Conservation (phyloP, 2,329 filamentous ascomycete species). For the Penicillium fuscoglaucum region DNA sequence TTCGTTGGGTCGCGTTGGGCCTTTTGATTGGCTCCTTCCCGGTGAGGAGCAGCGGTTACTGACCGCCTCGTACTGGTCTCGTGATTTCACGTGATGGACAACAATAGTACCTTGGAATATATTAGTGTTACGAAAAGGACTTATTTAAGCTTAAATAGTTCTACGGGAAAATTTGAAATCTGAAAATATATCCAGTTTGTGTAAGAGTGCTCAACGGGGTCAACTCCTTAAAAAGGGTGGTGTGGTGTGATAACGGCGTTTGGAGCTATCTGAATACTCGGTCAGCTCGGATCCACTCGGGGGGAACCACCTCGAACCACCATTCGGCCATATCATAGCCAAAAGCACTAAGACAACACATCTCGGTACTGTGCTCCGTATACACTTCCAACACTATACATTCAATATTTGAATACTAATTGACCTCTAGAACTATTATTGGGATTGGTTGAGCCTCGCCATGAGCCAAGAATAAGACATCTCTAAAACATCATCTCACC, state of each 20-base stretch:
- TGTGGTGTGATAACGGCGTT: not conserved
- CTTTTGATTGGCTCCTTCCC: slow-evolving; percentile 31
- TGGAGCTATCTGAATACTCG: slow-evolving; percentile 7
- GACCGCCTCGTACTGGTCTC: slow-evolving; percentile 25
- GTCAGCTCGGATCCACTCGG: slow-evolving; percentile 9
- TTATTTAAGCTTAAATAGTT: not conserved
- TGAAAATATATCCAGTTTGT: too few relatives aligned
- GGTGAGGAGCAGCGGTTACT: slow-evolving; percentile 14
- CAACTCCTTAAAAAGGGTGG: not conserved
- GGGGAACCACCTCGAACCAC: slow-evolving; percentile 7
- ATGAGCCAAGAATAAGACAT: slow-evolving; percentile 1
- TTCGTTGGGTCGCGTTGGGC: slow-evolving; percentile 40
- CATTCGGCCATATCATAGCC: slow-evolving; percentile 5
- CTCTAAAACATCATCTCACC: not conserved
- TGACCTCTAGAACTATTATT: not conserved
- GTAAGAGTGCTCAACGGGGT: not conserved
- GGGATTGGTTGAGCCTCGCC: not conserved
- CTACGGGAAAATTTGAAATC: not conserved
- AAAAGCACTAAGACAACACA: slow-evolving; percentile 1
- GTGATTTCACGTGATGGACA: slow-evolving; percentile 11
- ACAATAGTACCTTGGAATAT: not conserved
- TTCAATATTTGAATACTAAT: not conserved
- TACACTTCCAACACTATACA: not conserved
- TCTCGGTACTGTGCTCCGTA: not conserved
- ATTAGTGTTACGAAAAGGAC: not conserved